Evolutionary conservation across 2,329 filamentous ascomycete species (phyloP), one percentile per base, ranked within the genome.

Genomic region (Parastagonospora nodorum): DNA sequence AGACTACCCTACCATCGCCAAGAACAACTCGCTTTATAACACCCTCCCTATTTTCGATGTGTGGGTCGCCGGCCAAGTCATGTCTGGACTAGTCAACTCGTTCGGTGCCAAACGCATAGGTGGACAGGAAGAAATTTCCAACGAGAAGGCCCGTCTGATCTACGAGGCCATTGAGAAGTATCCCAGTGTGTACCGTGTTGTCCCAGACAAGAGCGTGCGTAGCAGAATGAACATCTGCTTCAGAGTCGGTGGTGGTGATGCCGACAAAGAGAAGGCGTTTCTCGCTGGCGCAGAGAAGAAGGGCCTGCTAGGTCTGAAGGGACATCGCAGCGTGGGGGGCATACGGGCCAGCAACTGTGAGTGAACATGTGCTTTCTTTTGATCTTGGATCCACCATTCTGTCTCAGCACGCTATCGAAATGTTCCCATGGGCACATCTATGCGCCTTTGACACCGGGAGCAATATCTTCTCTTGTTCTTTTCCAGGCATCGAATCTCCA

Each of bases 221-320:
- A 96, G 90, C 63, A 81, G 91, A 48, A 96, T 97, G 89, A 97
- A 97, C 75, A 89, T 97, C 51, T 97, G 92, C 80, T 97, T 97
- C 81, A 81, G 92, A 12, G 82, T 96, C 14, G 79, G 79, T 41
- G 83, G 81, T 38, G 84, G 87, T 36, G 78, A 85, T 51, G 85
- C 87, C 44, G 86, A 83, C 10, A 82, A 86, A 16, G 92, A 97
- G 74, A 90, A 91, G 74, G 81, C 80, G 0, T 97, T 97, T 76
- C 74, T 97, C 39, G 82, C 87, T 53, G 85, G 88, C 41, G 88
- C 86, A 1, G 84, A 88, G 52, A 82, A 83, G 53, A 80, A 79
- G 45, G 85, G 88, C 0, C 78, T 97, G 19, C 84, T 86, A 24
- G 93, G 92, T 0, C 78, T 97, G 37, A 96, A 96, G 78, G 93